Evolutionary conservation across 2,329 filamentous ascomycete genomes (phyloP).

Genomic region (Aureobasidium zeae): DNA sequence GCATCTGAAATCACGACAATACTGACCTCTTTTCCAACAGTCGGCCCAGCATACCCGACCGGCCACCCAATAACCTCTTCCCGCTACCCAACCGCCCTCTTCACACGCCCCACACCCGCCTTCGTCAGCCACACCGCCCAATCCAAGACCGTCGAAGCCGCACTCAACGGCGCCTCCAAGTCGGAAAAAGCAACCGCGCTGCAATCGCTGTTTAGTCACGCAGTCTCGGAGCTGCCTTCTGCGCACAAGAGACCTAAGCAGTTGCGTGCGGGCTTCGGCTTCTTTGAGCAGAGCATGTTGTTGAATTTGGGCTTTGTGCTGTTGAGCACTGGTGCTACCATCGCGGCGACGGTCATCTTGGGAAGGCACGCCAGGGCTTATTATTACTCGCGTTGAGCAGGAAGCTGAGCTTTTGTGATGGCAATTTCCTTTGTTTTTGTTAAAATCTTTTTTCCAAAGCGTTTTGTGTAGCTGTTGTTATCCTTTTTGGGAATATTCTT

Average conservation of each 20-base stretch:
- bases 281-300: slow-evolving; percentile 32
- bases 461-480: too few species aligned
- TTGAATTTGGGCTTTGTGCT: slow-evolving; percentile 30
- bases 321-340: slow-evolving; percentile 2
- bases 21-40: slow-evolving; percentile 18
- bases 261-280: slow-evolving; percentile 29
- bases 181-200: slow-evolving; percentile 15
- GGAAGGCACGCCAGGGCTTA: slow-evolving; percentile 8
- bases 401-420: neutral
- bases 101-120: slow-evolving; percentile 39
- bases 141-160: slow-evolving; percentile 9
- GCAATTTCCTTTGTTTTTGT: neutral
- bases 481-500: too few species aligned
- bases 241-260: slow-evolving; percentile 25
- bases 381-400: neutral
- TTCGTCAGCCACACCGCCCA: slow-evolving; percentile 21
- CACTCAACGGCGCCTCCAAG: slow-evolving; percentile 9
- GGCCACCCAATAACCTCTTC: slow-evolving; percentile 22
- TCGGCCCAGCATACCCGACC: slow-evolving; percentile 32
- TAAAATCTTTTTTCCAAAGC: neutral
- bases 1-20: neutral
- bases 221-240: slow-evolving; percentile 20
- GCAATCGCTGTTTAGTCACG: slow-evolving; percentile 20
- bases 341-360: slow-evolving; percentile 3
- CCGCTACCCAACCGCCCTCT: slow-evolving; percentile 38